Evolutionary conservation across 768 basidiomycete species (phyloP).

Genomic region (Panus rudis): DNA sequence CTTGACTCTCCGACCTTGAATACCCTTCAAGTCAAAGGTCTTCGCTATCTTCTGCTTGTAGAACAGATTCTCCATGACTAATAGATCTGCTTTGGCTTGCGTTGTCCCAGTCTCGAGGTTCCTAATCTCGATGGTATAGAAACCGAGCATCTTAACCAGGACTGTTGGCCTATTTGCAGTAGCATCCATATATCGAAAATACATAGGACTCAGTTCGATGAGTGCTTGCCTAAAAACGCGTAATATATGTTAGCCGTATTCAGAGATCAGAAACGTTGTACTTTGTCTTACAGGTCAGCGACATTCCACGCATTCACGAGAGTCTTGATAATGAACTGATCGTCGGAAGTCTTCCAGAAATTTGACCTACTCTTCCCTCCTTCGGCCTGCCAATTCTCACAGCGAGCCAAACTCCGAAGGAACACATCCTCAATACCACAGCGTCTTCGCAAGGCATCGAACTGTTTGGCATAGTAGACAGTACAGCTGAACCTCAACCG

Average conservation of each 20-base stretch:
- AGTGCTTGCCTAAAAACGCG: slow-evolving; percentile 54
- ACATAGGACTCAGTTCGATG: slow-evolving; percentile 69
- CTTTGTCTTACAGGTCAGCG: slow-evolving; percentile 58
- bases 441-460: slow-evolving; percentile 55
- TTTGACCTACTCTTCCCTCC: slow-evolving; percentile 77
- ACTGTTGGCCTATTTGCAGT: slow-evolving; percentile 61
- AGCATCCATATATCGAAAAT: slow-evolving; percentile 71
- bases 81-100: slow-evolving; percentile 64
- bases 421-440: slow-evolving; percentile 60
- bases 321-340: slow-evolving; percentile 79
- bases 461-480: slow-evolving; percentile 77
- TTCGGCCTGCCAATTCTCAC: slow-evolving; percentile 64
- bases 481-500: slow-evolving; percentile 73
- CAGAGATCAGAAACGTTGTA: background rate
- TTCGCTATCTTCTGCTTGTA: slow-evolving; percentile 58
- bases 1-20: slow-evolving; percentile 70
- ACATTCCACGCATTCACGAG: slow-evolving; percentile 84
- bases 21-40: slow-evolving; percentile 81
- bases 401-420: slow-evolving; percentile 51
- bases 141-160: slow-evolving; percentile 74
- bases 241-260: background rate
- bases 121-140: slow-evolving; percentile 71
- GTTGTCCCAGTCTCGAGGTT: slow-evolving; percentile 62
- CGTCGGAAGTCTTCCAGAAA: slow-evolving; percentile 79
- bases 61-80: slow-evolving; percentile 85